Evolutionary conservation across 2,329 filamentous ascomycete species (phyloP), one percentile per base, ranked within the genome.

Genomic region (Tolypocladium cylindrosporum): DNA sequence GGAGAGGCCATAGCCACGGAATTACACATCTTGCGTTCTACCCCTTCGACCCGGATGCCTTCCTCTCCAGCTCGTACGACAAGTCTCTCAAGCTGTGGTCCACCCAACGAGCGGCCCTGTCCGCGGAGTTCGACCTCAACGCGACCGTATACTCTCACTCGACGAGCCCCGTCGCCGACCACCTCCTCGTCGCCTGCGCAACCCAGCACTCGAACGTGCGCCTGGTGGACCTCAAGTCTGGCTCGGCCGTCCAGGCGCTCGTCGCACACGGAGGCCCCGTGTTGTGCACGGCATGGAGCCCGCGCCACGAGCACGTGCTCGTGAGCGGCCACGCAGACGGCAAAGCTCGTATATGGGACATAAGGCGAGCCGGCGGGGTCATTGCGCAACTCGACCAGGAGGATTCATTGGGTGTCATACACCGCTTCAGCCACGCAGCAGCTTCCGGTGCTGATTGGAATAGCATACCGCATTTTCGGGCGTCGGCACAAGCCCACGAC

Each of bases 271-370:
- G 83, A 42, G 85, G 85, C 0, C 84, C 86, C 6, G 80, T 91
- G 1, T 74, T 91, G 6, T 82, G 86, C 0, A 78, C 89, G 0
- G 81, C 85, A 4, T 97, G 94, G 94, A 93, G 90, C 58, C 92
- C 92, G 0, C 82, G 83, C 6, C 79, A 87, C 54, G 89, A 92
- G 53, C 83, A 96, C 67, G 77, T 95, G 4, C 80, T 97, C 3
- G 90, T 88, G 11, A 93, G 89, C 55, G 91, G 90, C 0, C 89
- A 90, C n/a, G 83, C 86, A 0, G 92, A 97, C 68, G 92, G 92
- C 24, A 87, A 85, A 11, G 85, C 92, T 2, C 84, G 91, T 27
- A 77, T 97, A 41, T 97, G 93, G 87, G 93, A 97, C 69, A 83
- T 97, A 34, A 82, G 93, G 4, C 85, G 89, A 39, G 89, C 90